Conservation (phyloP, 306 rosid genomes). For the Dalbergia cochinchinensis region DNA sequence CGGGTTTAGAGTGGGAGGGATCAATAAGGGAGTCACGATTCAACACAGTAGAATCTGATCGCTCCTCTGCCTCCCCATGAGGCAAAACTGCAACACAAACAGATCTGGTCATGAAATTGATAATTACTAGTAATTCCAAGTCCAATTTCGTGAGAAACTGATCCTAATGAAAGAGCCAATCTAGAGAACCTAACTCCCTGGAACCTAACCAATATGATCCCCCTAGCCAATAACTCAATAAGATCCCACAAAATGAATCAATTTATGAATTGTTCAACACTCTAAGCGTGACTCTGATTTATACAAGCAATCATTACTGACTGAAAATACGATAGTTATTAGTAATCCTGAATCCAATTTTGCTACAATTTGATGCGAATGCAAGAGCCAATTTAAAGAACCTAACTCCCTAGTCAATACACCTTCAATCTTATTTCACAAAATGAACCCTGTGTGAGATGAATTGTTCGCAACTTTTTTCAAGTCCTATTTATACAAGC, state of each 20-base stretch:
- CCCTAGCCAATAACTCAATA: background rate
- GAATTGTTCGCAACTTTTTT: no score
- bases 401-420: background rate
- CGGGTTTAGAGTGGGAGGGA: constrained; percentile 17
- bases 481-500: background rate
- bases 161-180: background rate
- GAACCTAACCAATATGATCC: background rate
- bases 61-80: constrained; percentile 46
- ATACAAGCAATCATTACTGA: background rate
- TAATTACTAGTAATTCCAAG: background rate
- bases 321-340: background rate
- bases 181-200: background rate
- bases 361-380: background rate
- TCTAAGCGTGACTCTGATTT: background rate
- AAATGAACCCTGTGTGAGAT: no score
- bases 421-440: background rate
- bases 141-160: background rate
- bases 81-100: constrained; percentile 52
- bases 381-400: background rate
- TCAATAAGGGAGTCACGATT: constrained; percentile 35
- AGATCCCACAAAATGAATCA: background rate
- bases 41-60: constrained; percentile 43
- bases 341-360: background rate
- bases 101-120: background rate
- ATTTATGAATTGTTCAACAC: background rate